Percentiles rank a stretch among this genome's conserved stretches.
Evolutionary conservation across 192 early-diverging fungal species (phyloP).

Genomic region (Diversispora eburnea): DNA sequence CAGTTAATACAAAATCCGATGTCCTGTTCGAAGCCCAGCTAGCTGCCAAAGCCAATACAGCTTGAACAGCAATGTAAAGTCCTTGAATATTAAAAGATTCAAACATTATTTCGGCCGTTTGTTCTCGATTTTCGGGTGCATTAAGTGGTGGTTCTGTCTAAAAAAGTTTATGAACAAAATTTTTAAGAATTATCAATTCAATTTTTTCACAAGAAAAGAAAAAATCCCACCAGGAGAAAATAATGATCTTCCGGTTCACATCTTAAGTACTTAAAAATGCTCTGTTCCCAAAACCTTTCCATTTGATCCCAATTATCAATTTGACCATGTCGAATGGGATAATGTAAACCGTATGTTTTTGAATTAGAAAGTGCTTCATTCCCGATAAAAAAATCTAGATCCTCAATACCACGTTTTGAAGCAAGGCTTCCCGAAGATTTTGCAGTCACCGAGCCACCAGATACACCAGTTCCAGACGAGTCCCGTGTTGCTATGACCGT

Average conservation of each 20-base stretch:
- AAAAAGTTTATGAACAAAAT: neutral
- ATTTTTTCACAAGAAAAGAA: neutral
- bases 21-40: constrained; percentile 87
- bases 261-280: constrained; percentile 95
- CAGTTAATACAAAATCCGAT: constrained; percentile 85
- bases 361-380: constrained; percentile 89
- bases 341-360: constrained; percentile 84
- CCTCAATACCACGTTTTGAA: constrained; percentile 94
- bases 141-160: constrained; percentile 98
- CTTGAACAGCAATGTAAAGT: constrained; percentile 99
- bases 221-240: constrained; percentile 73
- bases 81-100: constrained; percentile 98
- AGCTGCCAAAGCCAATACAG: constrained; percentile 94
- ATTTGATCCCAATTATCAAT: constrained; percentile 99
- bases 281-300: constrained; percentile 99
- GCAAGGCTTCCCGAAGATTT: constrained; percentile 73
- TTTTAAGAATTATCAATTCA: neutral
- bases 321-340: constrained; percentile 95
- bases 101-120: constrained; percentile 99
- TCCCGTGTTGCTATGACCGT: constrained; percentile 85
- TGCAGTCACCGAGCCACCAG: constrained; percentile 48
- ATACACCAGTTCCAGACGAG: constrained; percentile 39
- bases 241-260: constrained; percentile 99
- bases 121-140: constrained; percentile 97
- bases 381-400: constrained; percentile 96